These are phyloP conservation scores for Scheffersomyces stipitis DNA, from an alignment of 805 yeast species.

Conservation along the genomic window DNA sequence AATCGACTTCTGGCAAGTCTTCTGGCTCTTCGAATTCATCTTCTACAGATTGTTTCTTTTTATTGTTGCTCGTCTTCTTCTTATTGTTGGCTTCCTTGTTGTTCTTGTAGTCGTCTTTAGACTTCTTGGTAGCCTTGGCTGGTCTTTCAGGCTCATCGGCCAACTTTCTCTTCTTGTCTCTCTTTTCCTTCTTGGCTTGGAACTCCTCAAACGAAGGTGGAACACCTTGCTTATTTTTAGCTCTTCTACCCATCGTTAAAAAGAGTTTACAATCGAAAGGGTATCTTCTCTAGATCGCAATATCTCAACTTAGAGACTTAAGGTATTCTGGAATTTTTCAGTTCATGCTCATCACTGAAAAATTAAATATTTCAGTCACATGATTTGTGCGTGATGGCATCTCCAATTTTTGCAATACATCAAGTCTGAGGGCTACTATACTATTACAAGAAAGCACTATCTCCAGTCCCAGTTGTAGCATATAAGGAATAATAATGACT, in stretches of 20 bases:
- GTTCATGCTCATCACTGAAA: too few species aligned
- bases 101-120: conserved; percentile 15
- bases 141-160: conserved; percentile 8
- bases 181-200: conserved; percentile 37
- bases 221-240: conserved; percentile 86
- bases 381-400: too few species aligned
- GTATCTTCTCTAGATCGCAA: too few species aligned
- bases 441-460: too few species aligned
- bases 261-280: too few species aligned
- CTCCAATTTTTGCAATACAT: too few species aligned
- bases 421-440: conserved; percentile 2
- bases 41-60: conserved; percentile 29
- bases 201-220: conserved; percentile 91
- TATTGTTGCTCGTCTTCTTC: conserved; percentile 19
- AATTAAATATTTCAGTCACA: too few species aligned
- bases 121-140: conserved; percentile 13
- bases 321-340: too few species aligned
- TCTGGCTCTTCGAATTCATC: conserved; percentile 33
- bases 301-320: too few species aligned
- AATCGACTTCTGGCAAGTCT: conserved; percentile 63
- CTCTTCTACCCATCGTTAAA: conserved; percentile 96
- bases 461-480: too few species aligned
- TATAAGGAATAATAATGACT: too few species aligned
- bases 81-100: conserved; percentile 14
- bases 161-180: conserved; percentile 15